A percentile compares a stretch with the other conserved stretches of the same genome.
These are phyloP conservation scores for Tetragonia tetragonoides DNA, from an alignment of 148 eudicot genomes.

Conservation along the genomic window DNA sequence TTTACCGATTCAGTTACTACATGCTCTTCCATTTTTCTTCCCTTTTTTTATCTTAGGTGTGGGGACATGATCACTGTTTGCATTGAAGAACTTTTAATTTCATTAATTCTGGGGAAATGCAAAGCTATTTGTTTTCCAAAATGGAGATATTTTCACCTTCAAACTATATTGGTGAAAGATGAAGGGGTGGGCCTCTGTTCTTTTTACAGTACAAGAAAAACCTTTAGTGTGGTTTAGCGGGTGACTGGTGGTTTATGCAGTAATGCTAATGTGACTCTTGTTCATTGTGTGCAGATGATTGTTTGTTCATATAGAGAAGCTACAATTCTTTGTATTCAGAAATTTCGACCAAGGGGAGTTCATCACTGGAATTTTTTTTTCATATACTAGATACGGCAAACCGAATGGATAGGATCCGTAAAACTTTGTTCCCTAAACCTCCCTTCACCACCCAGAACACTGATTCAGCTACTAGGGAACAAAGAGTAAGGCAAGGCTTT, in stretches of 20 bases:
- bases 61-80: not conserved
- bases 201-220: not conserved
- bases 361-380: conserved; percentile 21
- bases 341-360: conserved; percentile 11
- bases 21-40: not conserved
- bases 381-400: conserved; percentile 14
- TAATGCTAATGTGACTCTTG: not conserved
- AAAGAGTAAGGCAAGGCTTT: conserved; percentile 6
- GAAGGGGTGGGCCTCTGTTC: not conserved
- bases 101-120: not conserved
- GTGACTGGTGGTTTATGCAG: not conserved
- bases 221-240: not conserved
- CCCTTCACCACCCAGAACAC: not conserved
- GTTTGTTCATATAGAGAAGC: conserved; percentile 11
- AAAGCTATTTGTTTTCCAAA: not conserved
- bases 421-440: conserved; percentile 5
- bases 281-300: conserved; percentile 20
- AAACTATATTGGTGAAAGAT: not conserved
- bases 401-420: conserved; percentile 8
- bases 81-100: not conserved
- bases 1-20: not conserved
- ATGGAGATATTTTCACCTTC: not conserved
- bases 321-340: conserved; percentile 16
- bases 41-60: not conserved
- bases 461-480: conserved; percentile 16